phyloP scores from a whole-genome alignment of 2,329 filamentous ascomycete species.

The Fusarium multiceps region DNA sequence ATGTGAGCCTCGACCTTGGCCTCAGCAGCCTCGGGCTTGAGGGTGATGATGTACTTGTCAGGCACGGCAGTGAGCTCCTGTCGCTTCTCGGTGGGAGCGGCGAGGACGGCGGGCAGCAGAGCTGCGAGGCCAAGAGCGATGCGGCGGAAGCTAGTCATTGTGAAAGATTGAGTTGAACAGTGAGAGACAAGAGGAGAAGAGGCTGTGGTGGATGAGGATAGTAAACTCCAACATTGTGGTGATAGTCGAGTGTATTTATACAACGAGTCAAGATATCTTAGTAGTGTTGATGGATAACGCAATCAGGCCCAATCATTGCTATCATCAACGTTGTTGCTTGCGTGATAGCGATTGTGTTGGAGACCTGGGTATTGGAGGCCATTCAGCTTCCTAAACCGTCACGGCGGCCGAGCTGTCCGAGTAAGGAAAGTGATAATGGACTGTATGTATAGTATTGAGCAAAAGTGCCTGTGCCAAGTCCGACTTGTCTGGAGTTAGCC shows the following conservation, averaged over 20 bases:
- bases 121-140: conserved; percentile 49
- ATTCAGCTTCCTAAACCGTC: conserved; percentile 42
- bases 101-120: conserved; percentile 49
- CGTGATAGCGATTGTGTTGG: conserved; percentile 26
- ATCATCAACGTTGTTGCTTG: conserved; percentile 34
- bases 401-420: conserved; percentile 35
- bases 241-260: conserved; percentile 34
- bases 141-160: conserved; percentile 48
- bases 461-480: conserved; percentile 35
- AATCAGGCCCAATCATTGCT: conserved; percentile 11
- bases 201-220: conserved; percentile 28
- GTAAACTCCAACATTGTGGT: neutral
- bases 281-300: neutral
- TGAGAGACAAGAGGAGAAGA: conserved; percentile 10
- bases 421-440: conserved; percentile 41
- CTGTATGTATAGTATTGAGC: conserved; percentile 17
- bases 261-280: neutral
- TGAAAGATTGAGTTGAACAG: conserved; percentile 5
- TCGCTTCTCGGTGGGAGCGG: conserved; percentile 41
- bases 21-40: conserved; percentile 61
- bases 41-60: conserved; percentile 68
- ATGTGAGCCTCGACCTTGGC: conserved; percentile 61
- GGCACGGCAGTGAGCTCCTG: conserved; percentile 21
- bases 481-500: conserved; percentile 13
- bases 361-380: neutral